Base-by-base conservation (phyloP, 305 asterid genomes). In the Fraxinus platypoda region DNA sequence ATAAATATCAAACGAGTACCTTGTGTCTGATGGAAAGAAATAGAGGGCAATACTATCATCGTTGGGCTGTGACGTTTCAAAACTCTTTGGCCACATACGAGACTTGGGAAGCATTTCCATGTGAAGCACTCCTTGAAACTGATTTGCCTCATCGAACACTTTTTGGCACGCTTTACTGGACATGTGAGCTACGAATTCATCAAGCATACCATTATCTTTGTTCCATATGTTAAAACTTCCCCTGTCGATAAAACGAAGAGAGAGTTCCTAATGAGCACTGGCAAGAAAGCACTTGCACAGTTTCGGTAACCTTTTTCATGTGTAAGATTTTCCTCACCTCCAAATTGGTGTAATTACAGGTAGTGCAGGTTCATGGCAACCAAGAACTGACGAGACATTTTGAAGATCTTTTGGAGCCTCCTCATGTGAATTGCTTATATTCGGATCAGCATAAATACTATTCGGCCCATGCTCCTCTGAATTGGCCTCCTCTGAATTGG, bases 301-400 rank as follows among this genome's bases (percentile, higher is more conserved):
- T 23, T 78, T 19, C 13, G 9, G 33, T n/a, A 23, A 52, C 28
- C 12, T 12, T 7, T 35, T 19, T 54, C 30, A 3, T 34, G 52
- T 8, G 6, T 5, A 49, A 57, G 41, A 78, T 57, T 79, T 87
- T 87, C 62, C 89, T 90, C 52, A 91, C 98, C 92, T 91, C 98
- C 98, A 93, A 85, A 92, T 83, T 28, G 93, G 93, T 70, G 64
- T 74, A 41, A 70, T 23, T 13, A 85, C 81, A 66, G 95, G 97
- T 76, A 82, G 81, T 31, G 90, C 94, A 68, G 68, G 77, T 77
- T 17, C 79, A 57, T 3, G 35, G 26, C 23, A 46, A 49, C 64
- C 78, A 73, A 76, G 41, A 31, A 7, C 49, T 64, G 81, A 37
- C 33, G 21, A 78, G 31, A 35, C 6, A 73, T 26, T 49, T 43